Evolutionary conservation across 2,329 filamentous ascomycete genomes (phyloP), one percentile per base, ranked within the genome.

Genomic region (Lizonia empirigonia): DNA sequence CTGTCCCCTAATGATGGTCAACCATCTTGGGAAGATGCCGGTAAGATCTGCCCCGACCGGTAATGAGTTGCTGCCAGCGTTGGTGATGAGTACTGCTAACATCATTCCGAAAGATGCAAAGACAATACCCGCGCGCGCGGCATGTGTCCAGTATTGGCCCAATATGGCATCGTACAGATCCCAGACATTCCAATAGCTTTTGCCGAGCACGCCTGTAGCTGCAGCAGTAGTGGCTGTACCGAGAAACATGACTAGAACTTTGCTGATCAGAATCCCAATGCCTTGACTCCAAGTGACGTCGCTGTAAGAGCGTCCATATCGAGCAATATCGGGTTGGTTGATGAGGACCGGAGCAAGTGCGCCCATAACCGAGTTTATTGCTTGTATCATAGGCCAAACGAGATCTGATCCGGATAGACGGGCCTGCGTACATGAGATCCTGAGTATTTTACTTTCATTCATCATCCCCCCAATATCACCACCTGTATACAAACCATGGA

Each of bases 101-200:
- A 65, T 63, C 51, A 70, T 70, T 4, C 69, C 66, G 1, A 74
- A 44, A 2, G 65, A 61, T 2, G 69, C 72, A 36, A 77, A 69
- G 57, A 78, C 77, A 29, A 77, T 64, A 2, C 68, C 69, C 7
- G 73, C 72, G 5, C 76, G 70, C 5, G 73, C 70, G 5, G 62
- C 66, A 0, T 76, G 65, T 1, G 62, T 63, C 65, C 73, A 77
- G 56, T 73, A 73, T 20, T 69, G 65, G 15, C 73, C 70, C 5
- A 78, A 67, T 7, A 78, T 74, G 70, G 67, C 32, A 71, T 74
- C 62, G 44, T 74, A 73, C n/a, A 78, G 67, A 55, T 78, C 76
- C 75, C 76, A 78, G 1, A 75, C 61, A 44, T 78, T 78, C 76
- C 76, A 78, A 56, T 76, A 74, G 3, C 70, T 69, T 5, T 69